These are phyloP conservation scores for Russula emetica DNA, from an alignment of 768 basidiomycete genomes.

Conservation along the genomic window DNA sequence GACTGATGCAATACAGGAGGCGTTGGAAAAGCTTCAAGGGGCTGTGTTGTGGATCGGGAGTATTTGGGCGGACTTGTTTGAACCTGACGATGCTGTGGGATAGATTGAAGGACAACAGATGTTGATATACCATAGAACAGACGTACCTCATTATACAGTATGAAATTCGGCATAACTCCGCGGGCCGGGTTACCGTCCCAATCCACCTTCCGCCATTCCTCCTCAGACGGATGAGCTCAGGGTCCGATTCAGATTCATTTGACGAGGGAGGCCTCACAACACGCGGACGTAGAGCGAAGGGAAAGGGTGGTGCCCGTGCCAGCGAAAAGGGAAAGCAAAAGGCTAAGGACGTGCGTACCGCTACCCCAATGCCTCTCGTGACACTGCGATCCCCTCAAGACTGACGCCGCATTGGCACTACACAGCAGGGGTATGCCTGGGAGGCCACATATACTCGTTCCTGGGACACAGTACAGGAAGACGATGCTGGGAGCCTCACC, in stretches of 20 bases:
- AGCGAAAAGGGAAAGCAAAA: constrained; percentile 24
- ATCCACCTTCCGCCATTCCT: neutral
- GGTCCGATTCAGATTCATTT: constrained; percentile 24
- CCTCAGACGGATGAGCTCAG: constrained; percentile 9
- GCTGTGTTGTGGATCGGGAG: constrained; percentile 51
- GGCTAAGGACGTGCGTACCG: constrained; percentile 26
- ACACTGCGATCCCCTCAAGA: neutral
- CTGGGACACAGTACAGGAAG: constrained; percentile 97
- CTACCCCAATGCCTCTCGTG: neutral
- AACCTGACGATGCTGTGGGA: constrained; percentile 12
- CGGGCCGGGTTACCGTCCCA: neutral
- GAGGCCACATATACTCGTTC: constrained; percentile 91
- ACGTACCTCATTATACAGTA: too few species aligned
- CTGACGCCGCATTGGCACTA: constrained; percentile 3
- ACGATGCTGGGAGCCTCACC: constrained; percentile 87
- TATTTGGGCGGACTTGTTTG: constrained; percentile 50
- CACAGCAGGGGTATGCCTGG: constrained; percentile 86
- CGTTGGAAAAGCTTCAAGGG: constrained; percentile 38
- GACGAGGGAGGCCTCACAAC: constrained; percentile 21
- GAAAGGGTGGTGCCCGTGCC: constrained; percentile 1
- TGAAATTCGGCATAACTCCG: too few species aligned
- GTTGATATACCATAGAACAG: neutral
- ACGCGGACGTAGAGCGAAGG: constrained; percentile 19
- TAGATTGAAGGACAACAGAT: neutral
- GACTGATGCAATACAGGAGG: constrained; percentile 41